Evolutionary conservation across 306 rosid species (phyloP).

Genomic region (Medicago ruthenica): DNA sequence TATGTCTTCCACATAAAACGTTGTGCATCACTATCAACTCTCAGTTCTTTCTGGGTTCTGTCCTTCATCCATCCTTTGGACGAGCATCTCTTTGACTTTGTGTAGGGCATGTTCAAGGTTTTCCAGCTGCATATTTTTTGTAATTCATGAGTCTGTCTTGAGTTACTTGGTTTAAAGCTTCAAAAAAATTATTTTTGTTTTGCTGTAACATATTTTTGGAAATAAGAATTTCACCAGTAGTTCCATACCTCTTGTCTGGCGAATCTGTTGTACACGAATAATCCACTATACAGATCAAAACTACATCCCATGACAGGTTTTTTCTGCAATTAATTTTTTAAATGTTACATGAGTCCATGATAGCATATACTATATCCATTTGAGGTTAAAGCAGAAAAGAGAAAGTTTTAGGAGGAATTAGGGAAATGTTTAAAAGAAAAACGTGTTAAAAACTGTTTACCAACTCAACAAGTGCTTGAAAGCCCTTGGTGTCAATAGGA

Average conservation of each 20-base stretch:
- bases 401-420: background rate
- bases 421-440: background rate
- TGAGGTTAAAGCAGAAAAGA: background rate
- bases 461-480: slow-evolving; percentile 60
- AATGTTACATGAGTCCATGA: slow-evolving; percentile 13
- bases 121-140: slow-evolving; percentile 52
- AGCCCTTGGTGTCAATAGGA: slow-evolving; percentile 61
- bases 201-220: background rate
- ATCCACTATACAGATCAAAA: slow-evolving; percentile 65
- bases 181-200: background rate
- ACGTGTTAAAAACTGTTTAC: slow-evolving; percentile 41
- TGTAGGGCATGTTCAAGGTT: slow-evolving; percentile 50
- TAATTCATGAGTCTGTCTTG: slow-evolving; percentile 20
- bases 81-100: slow-evolving; percentile 53
- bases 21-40: slow-evolving; percentile 39
- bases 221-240: slow-evolving; percentile 1
- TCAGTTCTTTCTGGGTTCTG: slow-evolving; percentile 21
- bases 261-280: slow-evolving; percentile 56
- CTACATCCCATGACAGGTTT: slow-evolving; percentile 50
- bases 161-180: background rate
- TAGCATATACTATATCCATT: background rate
- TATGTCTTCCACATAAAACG: background rate
- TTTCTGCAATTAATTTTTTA: slow-evolving; percentile 53
- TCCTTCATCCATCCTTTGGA: slow-evolving; percentile 38
- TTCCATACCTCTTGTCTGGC: slow-evolving; percentile 71